Evolutionary conservation across 1,284 basidiomycete genomes (phyloP).

Genomic region (Irpex rosettiformis): DNA sequence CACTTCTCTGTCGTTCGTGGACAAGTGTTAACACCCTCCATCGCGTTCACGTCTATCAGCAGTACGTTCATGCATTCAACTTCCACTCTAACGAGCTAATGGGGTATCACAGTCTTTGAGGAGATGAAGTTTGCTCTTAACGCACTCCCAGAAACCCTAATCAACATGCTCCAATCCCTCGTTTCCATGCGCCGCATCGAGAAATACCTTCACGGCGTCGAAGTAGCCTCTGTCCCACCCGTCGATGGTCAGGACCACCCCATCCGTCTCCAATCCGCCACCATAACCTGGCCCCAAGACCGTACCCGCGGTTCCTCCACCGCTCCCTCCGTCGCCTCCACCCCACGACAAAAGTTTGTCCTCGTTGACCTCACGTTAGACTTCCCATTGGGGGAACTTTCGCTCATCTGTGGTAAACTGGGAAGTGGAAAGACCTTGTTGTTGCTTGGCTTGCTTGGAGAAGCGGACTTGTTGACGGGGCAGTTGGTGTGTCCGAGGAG

Average conservation of each 20-base stretch:
- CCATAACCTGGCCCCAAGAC: slow-evolving; percentile 87
- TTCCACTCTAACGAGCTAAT: not conserved
- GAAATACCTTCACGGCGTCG: slow-evolving; percentile 76
- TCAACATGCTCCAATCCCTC: slow-evolving; percentile 80
- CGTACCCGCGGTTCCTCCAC: slow-evolving; percentile 44
- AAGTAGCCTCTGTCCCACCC: slow-evolving; percentile 61
- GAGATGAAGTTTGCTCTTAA: slow-evolving; percentile 86
- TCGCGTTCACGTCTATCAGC: slow-evolving; percentile 72
- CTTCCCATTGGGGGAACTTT: slow-evolving; percentile 77
- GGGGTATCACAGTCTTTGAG: slow-evolving; percentile 60
- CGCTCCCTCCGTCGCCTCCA: slow-evolving; percentile 58
- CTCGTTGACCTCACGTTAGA: slow-evolving; percentile 76
- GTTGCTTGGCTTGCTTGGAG: slow-evolving; percentile 82
- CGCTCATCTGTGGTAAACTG: slow-evolving; percentile 79
- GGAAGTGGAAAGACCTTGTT: slow-evolving; percentile 85
- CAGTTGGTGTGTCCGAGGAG: slow-evolving; percentile 81
- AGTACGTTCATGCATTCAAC: slow-evolving; percentile 35
- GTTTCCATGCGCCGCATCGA: slow-evolving; percentile 90
- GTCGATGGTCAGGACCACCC: slow-evolving; percentile 35
- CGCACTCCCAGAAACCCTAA: slow-evolving; percentile 86
- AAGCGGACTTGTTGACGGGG: slow-evolving; percentile 83
- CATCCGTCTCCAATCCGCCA: slow-evolving; percentile 80
- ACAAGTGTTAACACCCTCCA: slow-evolving; percentile 74
- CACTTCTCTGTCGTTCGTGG: slow-evolving; percentile 76
- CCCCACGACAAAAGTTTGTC: slow-evolving; percentile 77